Evolutionary conservation across 2,329 filamentous ascomycete species (phyloP).

Genomic region (Exophiala oligosperma): DNA sequence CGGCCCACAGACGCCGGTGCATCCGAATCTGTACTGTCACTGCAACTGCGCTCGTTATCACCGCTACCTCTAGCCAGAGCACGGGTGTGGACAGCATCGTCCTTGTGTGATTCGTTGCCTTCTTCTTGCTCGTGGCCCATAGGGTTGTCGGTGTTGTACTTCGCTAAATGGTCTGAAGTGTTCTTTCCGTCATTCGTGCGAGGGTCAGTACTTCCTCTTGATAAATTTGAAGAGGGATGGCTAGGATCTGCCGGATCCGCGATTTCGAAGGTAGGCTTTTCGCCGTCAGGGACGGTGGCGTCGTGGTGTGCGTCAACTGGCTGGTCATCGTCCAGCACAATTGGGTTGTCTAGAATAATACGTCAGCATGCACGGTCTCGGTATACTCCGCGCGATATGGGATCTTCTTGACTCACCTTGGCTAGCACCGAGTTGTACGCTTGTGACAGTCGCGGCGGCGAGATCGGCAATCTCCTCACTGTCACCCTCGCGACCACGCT

Average conservation of each 20-base stretch:
- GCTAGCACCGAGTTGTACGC: no score
- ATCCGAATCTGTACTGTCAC: slow-evolving; percentile 9
- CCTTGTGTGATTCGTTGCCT: slow-evolving; percentile 4
- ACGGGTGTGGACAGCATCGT: slow-evolving; percentile 8
- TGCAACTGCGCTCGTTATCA: slow-evolving; percentile 4
- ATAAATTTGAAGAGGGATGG: no score
- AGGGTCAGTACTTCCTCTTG: no score
- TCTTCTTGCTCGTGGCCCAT: slow-evolving; percentile 1
- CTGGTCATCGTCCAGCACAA: slow-evolving; percentile 3
- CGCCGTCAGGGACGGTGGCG: neutral
- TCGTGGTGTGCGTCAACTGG: slow-evolving; percentile 2
- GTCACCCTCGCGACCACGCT: no score
- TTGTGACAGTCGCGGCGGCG: no score
- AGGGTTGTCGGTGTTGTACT: neutral
- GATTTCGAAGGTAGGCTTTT: no score
- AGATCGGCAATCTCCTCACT: no score
- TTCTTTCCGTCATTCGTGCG: no score
- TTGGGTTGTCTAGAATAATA: slow-evolving; percentile 2
- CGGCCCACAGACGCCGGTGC: slow-evolving; percentile 8
- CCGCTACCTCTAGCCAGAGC: slow-evolving; percentile 3
- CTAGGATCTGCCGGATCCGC: no score
- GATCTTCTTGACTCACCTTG: no score
- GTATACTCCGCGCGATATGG: neutral
- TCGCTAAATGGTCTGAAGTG: neutral
- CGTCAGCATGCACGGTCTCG: neutral